A percentile compares a stretch with the other conserved stretches of the same genome.
phyloP scores from a whole-genome alignment of 2,329 filamentous ascomycete genomes.

The Xylaria sp. region DNA sequence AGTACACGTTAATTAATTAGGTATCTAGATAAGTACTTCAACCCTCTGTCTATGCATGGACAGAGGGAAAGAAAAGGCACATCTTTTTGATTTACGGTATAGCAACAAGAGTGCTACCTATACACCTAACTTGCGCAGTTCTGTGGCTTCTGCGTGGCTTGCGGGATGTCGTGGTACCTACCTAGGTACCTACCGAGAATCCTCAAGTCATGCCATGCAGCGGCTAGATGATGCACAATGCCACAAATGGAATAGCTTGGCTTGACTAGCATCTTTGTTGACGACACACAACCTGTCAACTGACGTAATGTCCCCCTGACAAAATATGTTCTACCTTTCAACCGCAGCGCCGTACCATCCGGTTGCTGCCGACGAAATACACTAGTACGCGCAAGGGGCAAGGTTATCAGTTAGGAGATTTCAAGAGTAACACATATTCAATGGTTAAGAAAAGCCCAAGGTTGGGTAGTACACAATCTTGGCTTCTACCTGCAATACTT shows the following conservation, averaged over 20 bases:
- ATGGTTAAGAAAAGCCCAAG: no score
- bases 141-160: not conserved
- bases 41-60: not conserved
- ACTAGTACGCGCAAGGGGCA: slow-evolving; percentile 27
- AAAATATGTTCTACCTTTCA: not conserved
- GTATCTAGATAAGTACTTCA: not conserved
- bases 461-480: no score
- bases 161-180: not conserved
- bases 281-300: slow-evolving; percentile 20
- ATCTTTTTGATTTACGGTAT: not conserved
- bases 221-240: slow-evolving; percentile 6
- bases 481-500: no score
- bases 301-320: slow-evolving; percentile 26
- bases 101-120: no score
- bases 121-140: no score
- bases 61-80: not conserved
- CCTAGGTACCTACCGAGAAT: not conserved
- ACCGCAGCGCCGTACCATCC: slow-evolving; percentile 27
- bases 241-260: slow-evolving; percentile 12
- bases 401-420: slow-evolving; percentile 12
- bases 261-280: not conserved
- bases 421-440: no score
- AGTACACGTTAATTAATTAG: not conserved
- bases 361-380: slow-evolving; percentile 28
- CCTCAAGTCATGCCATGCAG: not conserved